Percentiles rank a stretch among this genome's conserved stretches.
These are phyloP conservation scores for Rhodotorula sphaerocarpa DNA, from an alignment of 768 basidiomycete genomes.

Conservation along the genomic window DNA sequence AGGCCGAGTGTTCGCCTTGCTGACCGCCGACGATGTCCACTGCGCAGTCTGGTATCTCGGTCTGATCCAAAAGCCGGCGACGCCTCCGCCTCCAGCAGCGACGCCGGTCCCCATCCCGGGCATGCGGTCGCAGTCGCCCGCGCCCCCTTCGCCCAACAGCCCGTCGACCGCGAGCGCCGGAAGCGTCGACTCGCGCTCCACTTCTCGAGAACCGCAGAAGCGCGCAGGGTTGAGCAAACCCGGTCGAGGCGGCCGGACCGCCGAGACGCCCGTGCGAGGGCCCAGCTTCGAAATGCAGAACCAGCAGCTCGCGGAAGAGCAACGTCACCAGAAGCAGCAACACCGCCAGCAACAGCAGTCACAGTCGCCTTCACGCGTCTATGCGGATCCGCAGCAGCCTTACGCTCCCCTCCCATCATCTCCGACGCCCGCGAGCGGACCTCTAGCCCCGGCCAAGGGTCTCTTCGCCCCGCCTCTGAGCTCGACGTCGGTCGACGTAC, in stretches of 20 bases:
- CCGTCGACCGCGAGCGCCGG: not conserved
- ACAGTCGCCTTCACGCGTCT: not conserved
- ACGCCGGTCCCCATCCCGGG: conserved; percentile 41
- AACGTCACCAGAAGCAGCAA: conserved; percentile 7
- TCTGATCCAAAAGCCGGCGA: conserved; percentile 85
- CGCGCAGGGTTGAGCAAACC: conserved; percentile 38
- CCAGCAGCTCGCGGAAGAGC: conserved; percentile 80
- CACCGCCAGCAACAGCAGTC: conserved; percentile 18
- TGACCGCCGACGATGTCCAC: conserved; percentile 54
- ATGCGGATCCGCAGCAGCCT: too few relatives aligned
- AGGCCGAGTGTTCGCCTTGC: too few relatives aligned
- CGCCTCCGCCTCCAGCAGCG: conserved; percentile 43
- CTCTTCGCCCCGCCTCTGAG: conserved; percentile 13
- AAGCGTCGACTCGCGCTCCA: conserved; percentile 36
- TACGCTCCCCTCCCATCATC: too few relatives aligned
- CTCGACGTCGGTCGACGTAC: not conserved
- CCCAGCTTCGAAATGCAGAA: conserved; percentile 94
- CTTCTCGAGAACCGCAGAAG: conserved; percentile 42
- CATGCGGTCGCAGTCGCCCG: conserved; percentile 35
- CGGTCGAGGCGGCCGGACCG: conserved; percentile 52
- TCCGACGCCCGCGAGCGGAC: too few relatives aligned
- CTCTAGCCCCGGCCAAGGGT: too few relatives aligned
- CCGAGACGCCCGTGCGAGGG: conserved; percentile 77
- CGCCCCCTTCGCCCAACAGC: conserved; percentile 20
- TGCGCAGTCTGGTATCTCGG: conserved; percentile 91